Conservation (phyloP, 1,284 basidiomycete genomes). For the Cutaneotrichosporon sp. region DNA sequence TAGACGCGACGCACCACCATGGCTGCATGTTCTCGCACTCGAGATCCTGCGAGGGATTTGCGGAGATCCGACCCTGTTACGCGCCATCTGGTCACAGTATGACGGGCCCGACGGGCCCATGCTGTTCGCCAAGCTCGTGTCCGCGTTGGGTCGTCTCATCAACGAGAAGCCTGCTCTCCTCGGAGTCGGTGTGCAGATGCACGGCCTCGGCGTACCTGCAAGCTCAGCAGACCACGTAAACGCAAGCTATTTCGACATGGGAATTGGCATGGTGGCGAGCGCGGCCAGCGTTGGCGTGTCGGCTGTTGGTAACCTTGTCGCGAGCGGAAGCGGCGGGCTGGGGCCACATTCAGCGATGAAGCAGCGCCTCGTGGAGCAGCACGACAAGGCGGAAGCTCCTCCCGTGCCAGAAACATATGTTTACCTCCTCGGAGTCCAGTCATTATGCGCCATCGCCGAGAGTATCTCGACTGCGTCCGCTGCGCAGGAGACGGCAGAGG, state of each 20-base stretch:
- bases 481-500: conserved; percentile 41
- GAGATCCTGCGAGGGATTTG: conserved; percentile 88
- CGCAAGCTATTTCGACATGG: conserved; percentile 60
- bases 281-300: conserved; percentile 76
- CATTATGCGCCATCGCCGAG: conserved; percentile 80
- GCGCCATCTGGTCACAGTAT: conserved; percentile 76
- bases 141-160: conserved; percentile 75
- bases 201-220: conserved; percentile 65
- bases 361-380: conserved; percentile 89
- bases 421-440: conserved; percentile 86
- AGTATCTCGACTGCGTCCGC: conserved; percentile 71
- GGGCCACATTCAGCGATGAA: conserved; percentile 77
- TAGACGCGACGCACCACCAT: conserved; percentile 58
- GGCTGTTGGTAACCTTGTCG: conserved; percentile 66
- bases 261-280: conserved; percentile 77
- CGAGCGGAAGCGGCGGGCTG: conserved; percentile 60
- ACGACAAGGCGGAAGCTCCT: conserved; percentile 93
- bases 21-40: conserved; percentile 87
- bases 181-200: conserved; percentile 74
- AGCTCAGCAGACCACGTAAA: conserved; percentile 29
- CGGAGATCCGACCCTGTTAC: conserved; percentile 75
- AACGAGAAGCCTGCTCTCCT: conserved; percentile 82
- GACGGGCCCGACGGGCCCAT: conserved; percentile 63
- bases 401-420: conserved; percentile 87
- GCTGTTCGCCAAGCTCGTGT: conserved; percentile 75